These are phyloP conservation scores for Chaetomiaceae sp. DNA, from an alignment of 2,329 filamentous ascomycete genomes.

Conservation along the genomic window DNA sequence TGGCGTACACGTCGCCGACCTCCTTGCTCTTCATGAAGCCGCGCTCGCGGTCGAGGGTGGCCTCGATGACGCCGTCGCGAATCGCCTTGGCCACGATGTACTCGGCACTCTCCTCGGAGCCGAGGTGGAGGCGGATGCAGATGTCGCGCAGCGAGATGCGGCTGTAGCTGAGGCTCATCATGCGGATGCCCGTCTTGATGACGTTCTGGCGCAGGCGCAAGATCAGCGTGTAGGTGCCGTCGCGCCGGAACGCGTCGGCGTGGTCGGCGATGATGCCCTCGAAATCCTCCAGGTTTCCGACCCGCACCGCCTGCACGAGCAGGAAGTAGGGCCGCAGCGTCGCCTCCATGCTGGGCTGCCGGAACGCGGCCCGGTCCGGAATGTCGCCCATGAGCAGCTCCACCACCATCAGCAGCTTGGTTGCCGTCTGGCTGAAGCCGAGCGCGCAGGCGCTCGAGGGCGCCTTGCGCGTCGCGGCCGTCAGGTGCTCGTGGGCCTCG, in stretches of 20 bases:
- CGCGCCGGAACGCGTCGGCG: slow-evolving; percentile 78
- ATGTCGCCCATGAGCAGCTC: slow-evolving; percentile 98
- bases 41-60: slow-evolving; percentile 84
- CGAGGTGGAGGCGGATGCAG: slow-evolving; percentile 86
- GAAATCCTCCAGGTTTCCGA: slow-evolving; percentile 94
- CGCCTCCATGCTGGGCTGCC: slow-evolving; percentile 78
- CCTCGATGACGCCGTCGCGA: slow-evolving; percentile 93
- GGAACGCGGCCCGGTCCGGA: slow-evolving; percentile 89
- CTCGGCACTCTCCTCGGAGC: slow-evolving; percentile 94
- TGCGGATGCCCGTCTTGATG: slow-evolving; percentile 97
- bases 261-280: slow-evolving; percentile 78
- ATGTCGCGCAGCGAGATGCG: slow-evolving; percentile 96
- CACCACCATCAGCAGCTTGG: slow-evolving; percentile 92
- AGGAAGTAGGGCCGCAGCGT: slow-evolving; percentile 89
- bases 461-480: slow-evolving; percentile 89
- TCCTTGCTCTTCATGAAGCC: slow-evolving; percentile 99
- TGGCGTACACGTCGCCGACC: slow-evolving; percentile 91
- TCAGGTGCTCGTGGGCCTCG: slow-evolving; percentile 90
- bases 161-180: slow-evolving; percentile 98
- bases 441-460: slow-evolving; percentile 83
- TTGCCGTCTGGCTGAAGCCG: slow-evolving; percentile 92
- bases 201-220: slow-evolving; percentile 94
- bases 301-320: slow-evolving; percentile 88
- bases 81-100: slow-evolving; percentile 99
- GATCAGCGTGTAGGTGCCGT: slow-evolving; percentile 93